Evolutionary conservation across 768 basidiomycete genomes (phyloP), one percentile per base, ranked within the genome.

Genomic region (Auricularia cornea): DNA sequence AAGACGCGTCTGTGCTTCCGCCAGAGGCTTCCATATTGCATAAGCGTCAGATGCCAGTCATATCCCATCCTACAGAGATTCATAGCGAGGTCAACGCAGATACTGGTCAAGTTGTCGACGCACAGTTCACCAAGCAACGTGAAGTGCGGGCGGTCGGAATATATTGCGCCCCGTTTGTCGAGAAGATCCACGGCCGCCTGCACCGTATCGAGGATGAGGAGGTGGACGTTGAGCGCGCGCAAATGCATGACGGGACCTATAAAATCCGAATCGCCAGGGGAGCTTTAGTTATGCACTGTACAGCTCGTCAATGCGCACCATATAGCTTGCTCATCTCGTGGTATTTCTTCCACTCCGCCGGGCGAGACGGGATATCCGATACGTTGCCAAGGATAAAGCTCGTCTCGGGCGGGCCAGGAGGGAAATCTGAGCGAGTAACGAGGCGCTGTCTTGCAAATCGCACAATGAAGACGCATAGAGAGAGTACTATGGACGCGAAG

Each of bases 141-240:
- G 51, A 64, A 31, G 20, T 68, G 67, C 8, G 69, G 69, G 28
- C 69, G 60, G 35, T 68, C 67, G 2, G 69, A 67, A 57, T 69
- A 67, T 28, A 62, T 69, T 23, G 31, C 38, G 3, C 59, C 57
- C 10, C 67, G 62, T 29, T 67, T 67, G 29, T 70, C 65, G n/a
- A 70, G 52, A 16, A 71, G 62, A 16, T 71, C 70, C 16, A 35
- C 60, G 2, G 66, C 69, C 18, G 59, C 66, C 23, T 70, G 59
- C n/a, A 62, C 26, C 28, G 32, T 44, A 60, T 70, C 70, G 38
- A 70, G 60, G 28, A 71, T 62, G n/a, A 71, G 48, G 52, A 70
- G 31, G 59, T 66, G 67, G 18, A 64, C 23, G 2, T 66, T 64
- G 16, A 63, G 40, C 40, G 44, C 30, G 30, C 38, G 26, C 6